phyloP scores from a whole-genome alignment of 352 stramenopile genomes.

The Globisporangium echinulatum region DNA sequence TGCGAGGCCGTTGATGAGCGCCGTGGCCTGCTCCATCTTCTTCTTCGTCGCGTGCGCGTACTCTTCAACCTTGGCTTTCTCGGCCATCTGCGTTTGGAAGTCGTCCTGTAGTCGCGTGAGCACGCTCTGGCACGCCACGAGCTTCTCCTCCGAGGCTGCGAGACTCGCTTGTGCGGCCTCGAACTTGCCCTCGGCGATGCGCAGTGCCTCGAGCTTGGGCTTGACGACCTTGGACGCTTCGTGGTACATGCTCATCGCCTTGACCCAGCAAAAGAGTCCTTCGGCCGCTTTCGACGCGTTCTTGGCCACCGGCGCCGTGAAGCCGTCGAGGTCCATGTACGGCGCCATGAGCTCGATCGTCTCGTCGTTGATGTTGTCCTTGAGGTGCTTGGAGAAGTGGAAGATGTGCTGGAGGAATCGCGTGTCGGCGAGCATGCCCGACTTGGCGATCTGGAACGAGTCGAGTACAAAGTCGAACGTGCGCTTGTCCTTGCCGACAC shows the following conservation, averaged over 20 bases:
- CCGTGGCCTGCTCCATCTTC: conserved; percentile 89
- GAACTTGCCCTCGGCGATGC: conserved; percentile 82
- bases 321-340: conserved; percentile 86
- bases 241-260: conserved; percentile 90
- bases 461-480: conserved; percentile 80
- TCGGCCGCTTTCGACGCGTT: conserved; percentile 90
- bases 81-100: conserved; percentile 87
- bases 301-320: conserved; percentile 67
- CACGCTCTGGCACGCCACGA: conserved; percentile 57
- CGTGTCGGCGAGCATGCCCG: conserved; percentile 83
- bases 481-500: conserved; percentile 86
- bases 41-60: conserved; percentile 76
- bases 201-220: conserved; percentile 89
- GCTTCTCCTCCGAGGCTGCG: conserved; percentile 61
- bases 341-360: conserved; percentile 90
- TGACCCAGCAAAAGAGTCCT: conserved; percentile 87
- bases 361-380: conserved; percentile 92
- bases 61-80: conserved; percentile 84
- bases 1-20: conserved; percentile 80
- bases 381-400: conserved; percentile 86
- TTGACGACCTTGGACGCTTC: conserved; percentile 91
- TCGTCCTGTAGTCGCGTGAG: conserved; percentile 68
- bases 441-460: conserved; percentile 81
- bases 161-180: conserved; percentile 77
- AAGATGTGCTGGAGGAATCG: conserved; percentile 88